Conservation (phyloP, 345 rosid species). For the Acer negundo region DNA sequence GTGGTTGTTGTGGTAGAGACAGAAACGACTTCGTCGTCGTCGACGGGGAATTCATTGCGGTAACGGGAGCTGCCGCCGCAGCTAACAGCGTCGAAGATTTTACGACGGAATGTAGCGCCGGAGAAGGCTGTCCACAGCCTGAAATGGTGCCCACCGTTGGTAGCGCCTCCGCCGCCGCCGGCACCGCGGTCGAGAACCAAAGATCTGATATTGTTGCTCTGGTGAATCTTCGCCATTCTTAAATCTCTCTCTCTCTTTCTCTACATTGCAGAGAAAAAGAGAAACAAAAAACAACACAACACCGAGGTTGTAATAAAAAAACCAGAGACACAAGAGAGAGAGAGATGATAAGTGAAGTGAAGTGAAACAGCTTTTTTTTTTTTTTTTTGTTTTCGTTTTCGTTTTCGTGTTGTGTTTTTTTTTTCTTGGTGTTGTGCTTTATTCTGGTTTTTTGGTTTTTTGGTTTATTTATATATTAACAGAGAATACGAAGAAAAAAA, state of each 20-base stretch:
- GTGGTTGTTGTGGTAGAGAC: constrained; percentile 29
- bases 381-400: too few relatives aligned
- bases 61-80: constrained; percentile 76
- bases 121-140: constrained; percentile 68
- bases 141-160: constrained; percentile 34
- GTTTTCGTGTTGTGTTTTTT: too few relatives aligned
- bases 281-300: not conserved
- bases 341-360: too few relatives aligned
- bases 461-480: not conserved
- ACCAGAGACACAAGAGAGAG: too few relatives aligned
- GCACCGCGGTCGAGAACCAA: constrained; percentile 52
- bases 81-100: constrained; percentile 66
- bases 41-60: constrained; percentile 44
- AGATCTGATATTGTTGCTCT: constrained; percentile 74
- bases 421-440: not conserved
- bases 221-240: constrained; percentile 75
- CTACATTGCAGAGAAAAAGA: constrained; percentile 8
- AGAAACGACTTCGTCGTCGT: constrained; percentile 35
- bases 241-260: not conserved
- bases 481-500: too few relatives aligned
- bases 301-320: not conserved
- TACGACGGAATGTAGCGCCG: constrained; percentile 65
- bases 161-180: not conserved
- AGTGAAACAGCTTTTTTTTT: not conserved
- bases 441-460: not conserved